These are phyloP conservation scores for Luzula sylvatica DNA, from an alignment of 176 grass and related monocot genomes.

Conservation along the genomic window DNA sequence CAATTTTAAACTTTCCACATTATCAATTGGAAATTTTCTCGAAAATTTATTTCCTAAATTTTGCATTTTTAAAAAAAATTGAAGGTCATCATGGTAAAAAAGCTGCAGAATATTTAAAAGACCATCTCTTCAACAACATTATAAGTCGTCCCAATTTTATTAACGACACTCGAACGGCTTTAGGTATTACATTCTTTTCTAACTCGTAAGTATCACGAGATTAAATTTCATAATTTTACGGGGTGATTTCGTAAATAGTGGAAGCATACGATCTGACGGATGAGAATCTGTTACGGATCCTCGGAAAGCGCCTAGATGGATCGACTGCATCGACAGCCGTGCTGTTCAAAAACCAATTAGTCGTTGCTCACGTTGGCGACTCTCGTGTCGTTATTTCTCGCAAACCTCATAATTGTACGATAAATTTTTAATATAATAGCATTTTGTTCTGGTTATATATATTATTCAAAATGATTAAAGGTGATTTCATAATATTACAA, in stretches of 20 bases:
- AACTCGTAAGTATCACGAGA: not conserved
- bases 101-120: slow-evolving; percentile 14
- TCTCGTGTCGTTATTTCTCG: slow-evolving; percentile 16
- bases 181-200: slow-evolving; percentile 1
- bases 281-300: slow-evolving; percentile 2
- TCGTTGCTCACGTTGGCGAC: slow-evolving; percentile 15
- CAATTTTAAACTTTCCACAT: not conserved
- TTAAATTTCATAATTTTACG: slow-evolving; percentile 1
- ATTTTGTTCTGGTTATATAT: too few species aligned
- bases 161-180: slow-evolving; percentile 5
- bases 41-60: too few species aligned
- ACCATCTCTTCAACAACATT: slow-evolving; percentile 17
- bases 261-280: slow-evolving; percentile 10
- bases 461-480: too few species aligned
- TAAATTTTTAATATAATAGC: too few species aligned
- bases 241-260: not conserved
- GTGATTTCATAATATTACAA: not conserved
- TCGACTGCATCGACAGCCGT: slow-evolving; percentile 11
- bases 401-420: not conserved
- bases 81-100: slow-evolving; percentile 17
- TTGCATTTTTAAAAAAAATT: slow-evolving; percentile 4
- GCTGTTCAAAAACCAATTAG: slow-evolving; percentile 6
- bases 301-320: not conserved
- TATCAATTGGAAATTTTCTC: not conserved
- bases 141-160: slow-evolving; percentile 8